These are phyloP conservation scores for Cutaneotrichosporon cavernicola DNA, from an alignment of 1,284 basidiomycete genomes.

Conservation along the genomic window DNA sequence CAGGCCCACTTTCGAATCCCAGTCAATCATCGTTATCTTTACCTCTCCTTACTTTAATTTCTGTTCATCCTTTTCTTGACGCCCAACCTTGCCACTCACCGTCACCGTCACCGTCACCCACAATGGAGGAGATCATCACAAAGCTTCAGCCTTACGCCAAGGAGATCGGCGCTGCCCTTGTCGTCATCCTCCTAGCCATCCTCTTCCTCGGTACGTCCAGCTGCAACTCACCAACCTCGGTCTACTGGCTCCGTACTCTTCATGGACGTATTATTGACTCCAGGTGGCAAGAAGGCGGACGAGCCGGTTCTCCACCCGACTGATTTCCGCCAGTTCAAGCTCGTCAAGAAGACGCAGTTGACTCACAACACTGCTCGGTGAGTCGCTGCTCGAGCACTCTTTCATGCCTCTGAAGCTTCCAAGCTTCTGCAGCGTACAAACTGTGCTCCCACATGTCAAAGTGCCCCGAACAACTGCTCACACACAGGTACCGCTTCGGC, in stretches of 20 bases:
- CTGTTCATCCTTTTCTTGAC: neutral
- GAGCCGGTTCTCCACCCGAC: conserved; percentile 42
- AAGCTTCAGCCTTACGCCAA: conserved; percentile 29
- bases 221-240: neutral
- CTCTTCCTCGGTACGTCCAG: conserved; percentile 19
- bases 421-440: too few species aligned
- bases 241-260: neutral
- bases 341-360: conserved; percentile 75
- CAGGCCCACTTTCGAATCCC: neutral
- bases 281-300: conserved; percentile 13
- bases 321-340: conserved; percentile 76
- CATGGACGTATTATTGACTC: neutral
- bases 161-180: conserved; percentile 26
- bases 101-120: neutral
- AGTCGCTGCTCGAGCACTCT: conserved; percentile 36
- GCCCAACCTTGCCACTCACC: neutral
- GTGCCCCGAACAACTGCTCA: neutral
- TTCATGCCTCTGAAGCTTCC: neutral
- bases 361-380: conserved; percentile 96
- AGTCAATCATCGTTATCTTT: neutral
- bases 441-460: neutral
- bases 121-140: conserved; percentile 12
- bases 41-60: neutral
- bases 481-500: conserved; percentile 80
- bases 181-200: conserved; percentile 26